These are phyloP conservation scores for Clitoria ternatea DNA, from an alignment of 306 rosid genomes.

Conservation along the genomic window DNA sequence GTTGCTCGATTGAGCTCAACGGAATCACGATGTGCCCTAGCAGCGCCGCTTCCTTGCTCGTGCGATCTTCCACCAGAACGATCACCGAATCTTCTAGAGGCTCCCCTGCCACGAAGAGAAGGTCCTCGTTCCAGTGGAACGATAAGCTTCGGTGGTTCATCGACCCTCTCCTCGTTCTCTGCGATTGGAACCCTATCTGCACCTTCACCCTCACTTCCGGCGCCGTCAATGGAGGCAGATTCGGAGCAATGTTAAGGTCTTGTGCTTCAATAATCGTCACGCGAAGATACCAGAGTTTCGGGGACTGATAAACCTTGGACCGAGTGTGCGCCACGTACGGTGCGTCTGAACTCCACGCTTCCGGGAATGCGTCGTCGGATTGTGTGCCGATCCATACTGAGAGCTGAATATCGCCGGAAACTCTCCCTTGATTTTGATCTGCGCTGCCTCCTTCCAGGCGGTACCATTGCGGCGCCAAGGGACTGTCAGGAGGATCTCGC, in stretches of 20 bases:
- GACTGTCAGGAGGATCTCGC: slow-evolving; percentile 47
- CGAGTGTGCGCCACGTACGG: slow-evolving; percentile 44
- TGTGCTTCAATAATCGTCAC: slow-evolving; percentile 40
- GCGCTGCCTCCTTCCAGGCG: slow-evolving; percentile 40
- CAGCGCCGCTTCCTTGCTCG: slow-evolving; percentile 47
- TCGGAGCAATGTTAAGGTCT: slow-evolving; percentile 53
- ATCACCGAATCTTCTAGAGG: slow-evolving; percentile 81
- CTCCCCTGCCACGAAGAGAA: slow-evolving; percentile 82
- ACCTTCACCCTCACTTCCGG: slow-evolving; percentile 75
- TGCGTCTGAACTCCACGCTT: slow-evolving; percentile 42
- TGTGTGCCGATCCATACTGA: slow-evolving; percentile 49
- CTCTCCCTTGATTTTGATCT: slow-evolving; percentile 27
- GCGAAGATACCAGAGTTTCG: slow-evolving; percentile 47
- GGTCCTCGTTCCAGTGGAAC: slow-evolving; percentile 85
- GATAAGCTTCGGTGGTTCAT: slow-evolving; percentile 83
- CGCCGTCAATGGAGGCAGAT: slow-evolving; percentile 82
- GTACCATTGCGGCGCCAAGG: slow-evolving; percentile 54
- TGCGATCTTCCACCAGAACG: slow-evolving; percentile 70
- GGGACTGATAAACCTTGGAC: slow-evolving; percentile 47
- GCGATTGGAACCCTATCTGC: slow-evolving; percentile 68
- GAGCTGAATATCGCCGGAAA: slow-evolving; percentile 45
- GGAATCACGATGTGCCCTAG: slow-evolving; percentile 71
- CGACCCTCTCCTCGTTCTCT: slow-evolving; percentile 63
- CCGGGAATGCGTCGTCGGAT: slow-evolving; percentile 44
- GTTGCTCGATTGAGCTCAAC: slow-evolving; percentile 61